These are phyloP conservation scores for Stenogyne calaminthoides DNA, from an alignment of 305 asterid genomes.

Conservation along the genomic window DNA sequence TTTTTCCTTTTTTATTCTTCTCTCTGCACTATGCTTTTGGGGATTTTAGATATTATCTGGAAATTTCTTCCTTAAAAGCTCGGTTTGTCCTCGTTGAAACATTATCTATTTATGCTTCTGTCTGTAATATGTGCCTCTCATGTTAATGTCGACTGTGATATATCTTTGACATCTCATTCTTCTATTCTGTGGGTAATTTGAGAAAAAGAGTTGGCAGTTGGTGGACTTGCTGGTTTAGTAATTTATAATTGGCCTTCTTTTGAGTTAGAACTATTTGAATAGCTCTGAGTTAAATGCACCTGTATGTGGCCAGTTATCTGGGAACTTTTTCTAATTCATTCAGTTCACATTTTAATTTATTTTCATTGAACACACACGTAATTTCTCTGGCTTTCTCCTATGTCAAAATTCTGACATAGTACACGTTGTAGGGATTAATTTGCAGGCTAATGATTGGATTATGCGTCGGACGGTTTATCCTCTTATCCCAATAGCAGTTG, in stretches of 20 bases:
- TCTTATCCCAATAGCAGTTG: not conserved
- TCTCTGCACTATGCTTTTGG: not conserved
- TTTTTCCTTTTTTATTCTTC: not conserved
- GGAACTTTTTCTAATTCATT: not conserved
- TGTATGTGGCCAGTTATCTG: not conserved
- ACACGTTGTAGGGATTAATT: conserved; percentile 35
- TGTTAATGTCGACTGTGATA: not conserved
- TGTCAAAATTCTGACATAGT: not conserved
- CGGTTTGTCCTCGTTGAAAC: not conserved
- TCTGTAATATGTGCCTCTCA: not conserved
- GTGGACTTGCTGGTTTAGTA: not conserved
- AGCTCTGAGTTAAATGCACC: not conserved
- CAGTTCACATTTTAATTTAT: not conserved
- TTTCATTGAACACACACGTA: not conserved
- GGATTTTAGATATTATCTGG: conserved; percentile 1
- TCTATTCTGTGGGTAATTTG: not conserved
- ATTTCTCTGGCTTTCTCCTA: not conserved
- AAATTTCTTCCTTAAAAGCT: not conserved
- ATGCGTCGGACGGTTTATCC: conserved; percentile 1
- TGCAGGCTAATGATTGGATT: not conserved
- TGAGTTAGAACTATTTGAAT: not conserved
- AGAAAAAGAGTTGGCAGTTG: not conserved
- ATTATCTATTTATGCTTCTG: not conserved
- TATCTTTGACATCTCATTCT: not conserved
- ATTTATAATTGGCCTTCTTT: not conserved